A percentile compares a stretch with the other conserved stretches of the same genome.
phyloP scores from a whole-genome alignment of 2,329 filamentous ascomycete genomes.

The Microcera coccophila region DNA sequence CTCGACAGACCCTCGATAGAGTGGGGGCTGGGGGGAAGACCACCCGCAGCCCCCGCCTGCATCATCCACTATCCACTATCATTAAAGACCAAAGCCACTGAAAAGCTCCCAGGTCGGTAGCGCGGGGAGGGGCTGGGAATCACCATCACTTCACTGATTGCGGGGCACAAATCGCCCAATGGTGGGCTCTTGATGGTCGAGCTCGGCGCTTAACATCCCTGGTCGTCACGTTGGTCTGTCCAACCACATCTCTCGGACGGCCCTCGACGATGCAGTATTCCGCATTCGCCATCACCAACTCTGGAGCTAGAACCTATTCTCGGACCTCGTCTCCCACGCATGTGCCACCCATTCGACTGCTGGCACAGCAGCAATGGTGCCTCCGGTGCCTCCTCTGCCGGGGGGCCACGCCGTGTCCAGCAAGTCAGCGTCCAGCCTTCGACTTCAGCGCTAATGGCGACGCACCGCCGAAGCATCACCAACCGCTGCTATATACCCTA shows the following conservation, averaged over 20 bases:
- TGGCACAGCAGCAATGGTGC: conserved; percentile 15
- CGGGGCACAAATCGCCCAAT: conserved; percentile 15
- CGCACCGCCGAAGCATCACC: conserved; percentile 39
- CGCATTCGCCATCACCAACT: conserved; percentile 26
- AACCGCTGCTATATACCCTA: conserved; percentile 55
- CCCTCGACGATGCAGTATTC: conserved; percentile 23
- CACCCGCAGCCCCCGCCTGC: not conserved
- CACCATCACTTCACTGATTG: not conserved
- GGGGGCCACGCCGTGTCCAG: conserved; percentile 23
- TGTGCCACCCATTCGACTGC: conserved; percentile 31
- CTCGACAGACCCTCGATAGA: not conserved
- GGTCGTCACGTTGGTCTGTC: conserved; percentile 30
- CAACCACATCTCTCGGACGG: conserved; percentile 38
- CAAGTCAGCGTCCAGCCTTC: conserved; percentile 41
- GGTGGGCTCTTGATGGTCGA: conserved; percentile 2
- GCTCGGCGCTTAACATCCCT: conserved; percentile 38
- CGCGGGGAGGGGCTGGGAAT: not conserved
- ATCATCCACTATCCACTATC: not conserved
- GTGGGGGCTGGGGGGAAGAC: no score
- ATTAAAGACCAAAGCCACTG: not conserved
- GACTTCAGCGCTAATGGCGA: conserved; percentile 39
- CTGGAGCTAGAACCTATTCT: conserved; percentile 35
- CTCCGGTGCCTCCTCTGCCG: conserved; percentile 18
- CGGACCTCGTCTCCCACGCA: conserved; percentile 35
- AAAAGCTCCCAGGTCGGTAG: not conserved